These are phyloP conservation scores for Phytophthora cajani DNA, from an alignment of 352 stramenopile species.

Conservation along the genomic window DNA sequence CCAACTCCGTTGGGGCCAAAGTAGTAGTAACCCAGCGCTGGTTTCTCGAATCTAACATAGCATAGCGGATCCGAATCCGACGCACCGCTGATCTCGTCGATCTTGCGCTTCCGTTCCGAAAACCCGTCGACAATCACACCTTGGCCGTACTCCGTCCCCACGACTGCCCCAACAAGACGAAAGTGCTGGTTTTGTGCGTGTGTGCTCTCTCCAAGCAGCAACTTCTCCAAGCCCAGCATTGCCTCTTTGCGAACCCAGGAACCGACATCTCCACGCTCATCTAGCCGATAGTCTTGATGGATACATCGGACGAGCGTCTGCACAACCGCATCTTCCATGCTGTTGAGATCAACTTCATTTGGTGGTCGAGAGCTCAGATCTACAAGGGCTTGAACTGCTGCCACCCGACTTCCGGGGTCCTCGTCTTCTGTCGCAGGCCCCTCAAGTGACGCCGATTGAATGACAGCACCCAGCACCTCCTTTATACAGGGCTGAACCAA, in stretches of 20 bases:
- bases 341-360: constrained; percentile 52
- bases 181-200: constrained; percentile 42
- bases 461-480: constrained; percentile 41
- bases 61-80: constrained; percentile 45
- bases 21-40: constrained; percentile 72
- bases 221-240: constrained; percentile 90
- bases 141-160: constrained; percentile 48
- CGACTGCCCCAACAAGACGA: constrained; percentile 39
- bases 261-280: constrained; percentile 98
- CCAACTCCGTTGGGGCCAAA: constrained; percentile 67
- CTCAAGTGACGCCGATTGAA: constrained; percentile 53
- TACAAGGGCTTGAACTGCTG: constrained; percentile 92
- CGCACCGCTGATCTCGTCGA: constrained; percentile 23
- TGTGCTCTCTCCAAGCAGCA: constrained; percentile 64
- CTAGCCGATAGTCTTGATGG: constrained; percentile 95
- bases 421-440: constrained; percentile 73
- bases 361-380: constrained; percentile 77
- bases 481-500: constrained; percentile 67
- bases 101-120: constrained; percentile 35
- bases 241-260: constrained; percentile 97
- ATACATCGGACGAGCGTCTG: constrained; percentile 86
- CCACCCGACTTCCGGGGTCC: constrained; percentile 96
- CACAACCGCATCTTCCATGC: constrained; percentile 73
- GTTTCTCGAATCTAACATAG: constrained; percentile 70
- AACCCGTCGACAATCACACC: constrained; percentile 53